Base-by-base conservation (phyloP, 306 rosid species). In the Adenanthera pavonina region DNA sequence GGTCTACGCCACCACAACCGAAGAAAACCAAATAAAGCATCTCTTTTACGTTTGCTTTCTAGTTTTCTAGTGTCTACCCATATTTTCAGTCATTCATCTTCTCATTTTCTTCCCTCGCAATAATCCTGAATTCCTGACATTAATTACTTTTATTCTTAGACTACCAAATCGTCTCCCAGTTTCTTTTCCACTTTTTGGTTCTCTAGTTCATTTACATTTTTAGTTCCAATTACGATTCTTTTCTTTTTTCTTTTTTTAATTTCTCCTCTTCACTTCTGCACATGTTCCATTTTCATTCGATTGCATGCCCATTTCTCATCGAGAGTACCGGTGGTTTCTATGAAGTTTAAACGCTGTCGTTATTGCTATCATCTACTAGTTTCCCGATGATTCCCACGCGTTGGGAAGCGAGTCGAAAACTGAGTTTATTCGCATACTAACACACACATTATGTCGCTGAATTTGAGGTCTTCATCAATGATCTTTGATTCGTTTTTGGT, bases 261-360 rank as follows among this genome's bases (percentile, higher is more conserved):
- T 25, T 25, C 30, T 7, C 11, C 41, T 60, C 33, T 12, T 0
- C 5, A 13, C 53, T 30, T 68, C 17, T 6, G 10, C 52, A 1
- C 52, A 20, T 11, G 33, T 19, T 20, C 34, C 51, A 1, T 44
- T 41, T 71, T 79, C 35, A 4, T 78, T 66, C 69, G 17, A 41
- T 49, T 59, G 54, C 19, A 15, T 8, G 41, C 8, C 16, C 72
- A 49, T 60, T 33, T 47, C 25, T 76, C 20, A 47, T 9, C 38
- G 3, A 10, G 56, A 56, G 76, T 73, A 25, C 53, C 17, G 77
- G 41, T 35, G 52, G n/a, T 51, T 71, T 73, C 56, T 49, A 38
- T 44, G 33, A 41, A 64, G 5, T 56, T 76, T 40, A 34, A 80
- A 66, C 61, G 75, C 67, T 16, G 65, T 70, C 78, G 44, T 68